Conservation (phyloP, 2,329 filamentous ascomycete genomes). For the Hymenoscyphus fructigenus region DNA sequence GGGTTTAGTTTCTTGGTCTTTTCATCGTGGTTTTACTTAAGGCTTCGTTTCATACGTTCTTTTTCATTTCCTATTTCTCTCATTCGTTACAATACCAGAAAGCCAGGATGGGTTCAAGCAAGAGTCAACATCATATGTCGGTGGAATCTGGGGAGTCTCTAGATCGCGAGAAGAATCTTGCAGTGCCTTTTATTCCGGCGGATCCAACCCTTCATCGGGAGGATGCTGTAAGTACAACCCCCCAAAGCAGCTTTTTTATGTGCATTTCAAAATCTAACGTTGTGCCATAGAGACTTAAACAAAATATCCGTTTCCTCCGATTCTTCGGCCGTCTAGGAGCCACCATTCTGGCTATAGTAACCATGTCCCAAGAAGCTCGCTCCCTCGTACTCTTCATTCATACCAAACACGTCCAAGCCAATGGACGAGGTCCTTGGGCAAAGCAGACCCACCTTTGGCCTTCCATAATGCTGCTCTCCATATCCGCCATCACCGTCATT, state of each 20-base stretch:
- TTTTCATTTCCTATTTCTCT: background rate
- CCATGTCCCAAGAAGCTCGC: constrained; percentile 17
- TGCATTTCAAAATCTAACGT: background rate
- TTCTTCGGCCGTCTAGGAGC: constrained; percentile 16
- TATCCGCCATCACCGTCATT: constrained; percentile 17
- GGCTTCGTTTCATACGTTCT: background rate
- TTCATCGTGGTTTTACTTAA: background rate
- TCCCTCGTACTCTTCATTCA: constrained; percentile 17
- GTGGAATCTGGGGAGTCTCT: background rate
- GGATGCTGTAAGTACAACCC: background rate
- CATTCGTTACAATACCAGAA: background rate
- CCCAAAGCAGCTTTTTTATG: too few relatives aligned
- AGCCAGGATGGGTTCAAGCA: background rate
- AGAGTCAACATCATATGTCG: constrained; percentile 5
- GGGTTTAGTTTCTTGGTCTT: background rate
- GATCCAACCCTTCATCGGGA: background rate
- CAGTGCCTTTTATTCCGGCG: background rate
- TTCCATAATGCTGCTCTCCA: constrained; percentile 19
- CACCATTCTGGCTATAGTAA: constrained; percentile 17
- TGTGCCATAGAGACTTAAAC: constrained; percentile 13
- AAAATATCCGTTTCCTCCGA: constrained; percentile 17
- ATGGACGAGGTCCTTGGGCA: constrained; percentile 21
- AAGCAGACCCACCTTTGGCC: constrained; percentile 21
- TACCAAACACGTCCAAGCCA: constrained; percentile 12
- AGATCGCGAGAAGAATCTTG: constrained; percentile 3